phyloP scores from a whole-genome alignment of 306 rosid genomes.

The Trifolium pratense region DNA sequence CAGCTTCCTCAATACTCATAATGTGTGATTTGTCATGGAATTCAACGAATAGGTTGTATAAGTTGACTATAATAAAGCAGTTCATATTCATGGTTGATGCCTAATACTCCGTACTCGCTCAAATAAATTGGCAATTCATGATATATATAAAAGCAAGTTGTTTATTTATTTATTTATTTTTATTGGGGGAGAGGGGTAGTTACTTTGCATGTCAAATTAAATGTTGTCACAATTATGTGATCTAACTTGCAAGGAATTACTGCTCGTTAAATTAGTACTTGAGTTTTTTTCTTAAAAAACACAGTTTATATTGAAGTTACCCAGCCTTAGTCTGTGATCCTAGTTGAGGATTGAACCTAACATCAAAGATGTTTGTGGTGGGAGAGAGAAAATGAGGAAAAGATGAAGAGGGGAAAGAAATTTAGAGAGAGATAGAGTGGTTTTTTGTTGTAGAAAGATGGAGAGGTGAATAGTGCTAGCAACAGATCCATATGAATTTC shows the following conservation, averaged over 20 bases:
- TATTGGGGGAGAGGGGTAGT: neutral
- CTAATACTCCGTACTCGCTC: neutral
- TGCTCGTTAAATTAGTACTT: neutral
- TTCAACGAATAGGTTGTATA: neutral
- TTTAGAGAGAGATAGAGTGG: too few species aligned
- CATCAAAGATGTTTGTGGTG: too few species aligned
- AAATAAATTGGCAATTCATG: neutral
- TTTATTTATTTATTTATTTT: slow-evolving; percentile 7
- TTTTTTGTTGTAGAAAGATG: too few species aligned
- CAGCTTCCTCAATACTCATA: slow-evolving; percentile 3
- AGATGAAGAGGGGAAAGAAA: too few species aligned
- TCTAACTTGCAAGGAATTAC: neutral
- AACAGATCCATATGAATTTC: too few species aligned
- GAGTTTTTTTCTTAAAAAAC: neutral
- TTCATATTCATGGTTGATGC: slow-evolving; percentile 15
- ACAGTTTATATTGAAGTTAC: neutral
- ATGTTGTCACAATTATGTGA: slow-evolving; percentile 5
- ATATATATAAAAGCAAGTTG: neutral
- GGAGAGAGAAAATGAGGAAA: too few species aligned
- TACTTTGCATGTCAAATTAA: slow-evolving; percentile 1
- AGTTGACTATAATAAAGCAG: neutral
- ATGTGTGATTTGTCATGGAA: slow-evolving; percentile 36
- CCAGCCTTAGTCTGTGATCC: neutral
- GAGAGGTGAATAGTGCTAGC: too few species aligned
- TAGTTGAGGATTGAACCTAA: neutral